Evolutionary conservation across 805 yeast genomes (phyloP).

Genomic region (Wickerhamiella bombiphila): DNA sequence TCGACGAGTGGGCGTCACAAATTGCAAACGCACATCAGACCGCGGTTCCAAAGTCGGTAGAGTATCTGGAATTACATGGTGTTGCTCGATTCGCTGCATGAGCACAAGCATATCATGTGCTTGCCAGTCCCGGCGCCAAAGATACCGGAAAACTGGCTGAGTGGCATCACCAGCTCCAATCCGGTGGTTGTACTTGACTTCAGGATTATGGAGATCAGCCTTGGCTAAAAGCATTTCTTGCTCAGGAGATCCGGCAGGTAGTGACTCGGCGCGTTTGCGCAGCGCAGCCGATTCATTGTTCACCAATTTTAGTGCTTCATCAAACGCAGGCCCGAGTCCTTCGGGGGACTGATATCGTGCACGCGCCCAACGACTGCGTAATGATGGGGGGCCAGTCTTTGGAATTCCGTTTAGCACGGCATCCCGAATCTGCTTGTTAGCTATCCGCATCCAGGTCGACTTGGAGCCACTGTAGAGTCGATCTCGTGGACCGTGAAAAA

Average conservation of each 20-base stretch:
- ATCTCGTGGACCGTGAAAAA: no score
- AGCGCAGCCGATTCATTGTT: conserved; percentile 33
- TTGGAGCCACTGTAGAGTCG: background rate
- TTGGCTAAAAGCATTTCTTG: conserved; percentile 29
- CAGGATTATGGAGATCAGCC: conserved; percentile 73
- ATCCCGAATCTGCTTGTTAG: conserved; percentile 16
- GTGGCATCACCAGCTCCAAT: conserved; percentile 44
- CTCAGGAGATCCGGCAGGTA: conserved; percentile 14
- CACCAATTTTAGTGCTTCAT: conserved; percentile 47
- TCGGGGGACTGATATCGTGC: conserved; percentile 48
- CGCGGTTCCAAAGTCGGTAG: conserved; percentile 74
- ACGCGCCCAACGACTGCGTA: conserved; percentile 16
- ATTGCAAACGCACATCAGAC: conserved; percentile 56
- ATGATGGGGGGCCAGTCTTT: conserved; percentile 17
- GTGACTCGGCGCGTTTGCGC: conserved; percentile 27
- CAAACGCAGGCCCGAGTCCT: conserved; percentile 59
- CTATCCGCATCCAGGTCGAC: conserved; percentile 12
- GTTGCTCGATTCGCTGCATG: conserved; percentile 84
- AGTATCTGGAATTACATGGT: conserved; percentile 84
- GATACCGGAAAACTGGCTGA: conserved; percentile 66
- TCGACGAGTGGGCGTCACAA: conserved; percentile 26
- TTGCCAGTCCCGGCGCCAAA: conserved; percentile 61
- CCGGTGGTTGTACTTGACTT: conserved; percentile 54
- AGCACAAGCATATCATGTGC: conserved; percentile 52
- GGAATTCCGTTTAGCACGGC: conserved; percentile 19